Evolutionary conservation across 192 early-diverging fungal genomes (phyloP).

Genomic region (Backusella luteola): DNA sequence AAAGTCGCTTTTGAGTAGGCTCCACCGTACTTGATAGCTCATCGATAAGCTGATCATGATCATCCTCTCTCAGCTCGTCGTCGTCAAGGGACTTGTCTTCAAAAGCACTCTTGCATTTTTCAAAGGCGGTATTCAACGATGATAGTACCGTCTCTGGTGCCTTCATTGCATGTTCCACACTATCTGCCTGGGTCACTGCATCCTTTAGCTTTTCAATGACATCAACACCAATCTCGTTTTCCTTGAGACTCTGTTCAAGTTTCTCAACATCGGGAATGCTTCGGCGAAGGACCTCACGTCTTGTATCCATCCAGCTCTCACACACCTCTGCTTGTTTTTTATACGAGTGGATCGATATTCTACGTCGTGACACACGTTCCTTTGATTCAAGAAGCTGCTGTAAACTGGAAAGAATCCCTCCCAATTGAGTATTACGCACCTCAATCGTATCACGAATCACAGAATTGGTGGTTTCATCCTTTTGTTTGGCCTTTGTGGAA

Average conservation of each 20-base stretch:
- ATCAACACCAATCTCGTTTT: not conserved
- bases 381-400: conserved; percentile 22
- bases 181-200: conserved; percentile 16
- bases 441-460: conserved; percentile 28
- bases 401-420: conserved; percentile 19
- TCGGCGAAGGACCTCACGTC: not conserved
- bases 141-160: conserved; percentile 17
- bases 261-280: not conserved
- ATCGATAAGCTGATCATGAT: conserved; percentile 2
- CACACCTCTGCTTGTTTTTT: conserved; percentile 19
- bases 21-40: conserved; percentile 4
- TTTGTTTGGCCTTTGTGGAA: not conserved
- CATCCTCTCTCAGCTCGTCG: conserved; percentile 4
- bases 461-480: conserved; percentile 27
- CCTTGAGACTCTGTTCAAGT: not conserved
- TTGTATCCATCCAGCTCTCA: conserved; percentile 23
- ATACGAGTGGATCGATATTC: conserved; percentile 21
- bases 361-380: conserved; percentile 31
- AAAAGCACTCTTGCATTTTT: conserved; percentile 17
- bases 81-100: conserved; percentile 13
- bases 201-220: conserved; percentile 12
- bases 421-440: conserved; percentile 11
- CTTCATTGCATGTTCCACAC: conserved; percentile 20
- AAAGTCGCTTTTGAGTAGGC: conserved; percentile 21
- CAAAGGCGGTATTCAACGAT: conserved; percentile 9